Conservation (phyloP, 345 rosid species). For the Clarkia xantiana region DNA sequence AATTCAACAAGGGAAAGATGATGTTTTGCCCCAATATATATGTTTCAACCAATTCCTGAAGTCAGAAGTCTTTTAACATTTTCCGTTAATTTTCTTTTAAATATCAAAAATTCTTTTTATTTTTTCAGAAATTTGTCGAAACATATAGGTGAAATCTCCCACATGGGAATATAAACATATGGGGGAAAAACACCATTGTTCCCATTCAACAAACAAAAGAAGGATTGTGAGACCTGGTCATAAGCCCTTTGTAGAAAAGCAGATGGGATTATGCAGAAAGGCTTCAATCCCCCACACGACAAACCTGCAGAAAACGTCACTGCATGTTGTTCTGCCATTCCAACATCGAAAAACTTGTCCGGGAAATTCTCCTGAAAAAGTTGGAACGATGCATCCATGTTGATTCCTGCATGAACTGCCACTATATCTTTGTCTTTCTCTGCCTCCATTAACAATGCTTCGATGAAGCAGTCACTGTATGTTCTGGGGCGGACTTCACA, state of each 20-base stretch:
- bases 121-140: too few relatives aligned
- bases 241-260: slow-evolving; percentile 85
- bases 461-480: slow-evolving; percentile 70
- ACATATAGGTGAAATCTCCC: too few relatives aligned
- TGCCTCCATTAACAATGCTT: slow-evolving; percentile 62
- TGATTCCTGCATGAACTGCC: slow-evolving; percentile 74
- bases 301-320: slow-evolving; percentile 97
- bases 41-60: too few relatives aligned
- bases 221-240: slow-evolving; percentile 49
- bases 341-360: slow-evolving; percentile 64
- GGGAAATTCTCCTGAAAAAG: slow-evolving; percentile 60
- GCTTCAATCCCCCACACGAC: slow-evolving; percentile 83
- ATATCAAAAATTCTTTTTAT: too few relatives aligned
- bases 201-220: background rate
- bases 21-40: too few relatives aligned
- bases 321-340: slow-evolving; percentile 94
- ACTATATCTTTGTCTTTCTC: slow-evolving; percentile 78
- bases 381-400: slow-evolving; percentile 49
- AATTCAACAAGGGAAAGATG: slow-evolving; percentile 4
- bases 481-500: slow-evolving; percentile 30
- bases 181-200: too few relatives aligned
- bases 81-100: too few relatives aligned
- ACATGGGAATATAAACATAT: too few relatives aligned
- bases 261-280: slow-evolving; percentile 83
- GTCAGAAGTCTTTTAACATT: too few relatives aligned